Conservation (phyloP, 2,329 filamentous ascomycete genomes). For the Alternaria brassicicola region DNA sequence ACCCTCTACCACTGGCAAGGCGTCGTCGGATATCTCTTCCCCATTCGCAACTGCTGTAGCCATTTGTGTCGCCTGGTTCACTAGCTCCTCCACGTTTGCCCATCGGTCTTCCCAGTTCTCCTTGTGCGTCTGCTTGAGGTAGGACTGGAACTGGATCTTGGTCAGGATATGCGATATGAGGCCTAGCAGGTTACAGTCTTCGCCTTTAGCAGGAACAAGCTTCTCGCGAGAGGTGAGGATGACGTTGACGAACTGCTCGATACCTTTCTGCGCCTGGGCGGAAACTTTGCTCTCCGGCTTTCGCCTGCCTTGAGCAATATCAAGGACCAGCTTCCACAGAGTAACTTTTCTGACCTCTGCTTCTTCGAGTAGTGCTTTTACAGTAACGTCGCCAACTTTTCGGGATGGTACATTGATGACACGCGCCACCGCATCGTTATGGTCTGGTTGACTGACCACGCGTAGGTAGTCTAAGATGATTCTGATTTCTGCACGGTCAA, state of each 20-base stretch:
- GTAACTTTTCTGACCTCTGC: slow-evolving; percentile 72
- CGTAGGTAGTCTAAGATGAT: slow-evolving; percentile 85
- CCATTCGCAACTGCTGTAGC: slow-evolving; percentile 53
- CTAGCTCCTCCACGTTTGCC: slow-evolving; percentile 89
- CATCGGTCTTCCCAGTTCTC: slow-evolving; percentile 72
- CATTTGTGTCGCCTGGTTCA: slow-evolving; percentile 78
- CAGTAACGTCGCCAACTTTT: slow-evolving; percentile 78
- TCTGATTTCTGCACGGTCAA: slow-evolving; percentile 88
- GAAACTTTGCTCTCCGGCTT: slow-evolving; percentile 61
- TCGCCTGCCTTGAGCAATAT: slow-evolving; percentile 59
- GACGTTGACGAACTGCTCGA: slow-evolving; percentile 64
- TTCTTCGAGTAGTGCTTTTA: slow-evolving; percentile 76
- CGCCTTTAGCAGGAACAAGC: slow-evolving; percentile 53
- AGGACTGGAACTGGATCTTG: slow-evolving; percentile 74
- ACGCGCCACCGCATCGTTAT: slow-evolving; percentile 83
- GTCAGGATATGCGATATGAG: slow-evolving; percentile 64
- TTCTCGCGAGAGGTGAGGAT: slow-evolving; percentile 64
- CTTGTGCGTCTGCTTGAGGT: slow-evolving; percentile 71
- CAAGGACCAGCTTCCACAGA: slow-evolving; percentile 77
- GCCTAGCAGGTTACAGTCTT: slow-evolving; percentile 49
- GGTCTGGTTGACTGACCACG: slow-evolving; percentile 80
- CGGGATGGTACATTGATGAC: slow-evolving; percentile 85
- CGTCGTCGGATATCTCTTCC: slow-evolving; percentile 53
- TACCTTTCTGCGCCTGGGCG: slow-evolving; percentile 61
- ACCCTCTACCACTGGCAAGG: slow-evolving; percentile 71